These are phyloP conservation scores for Botryotinia narcissicola DNA, from an alignment of 2,329 filamentous ascomycete genomes.

Conservation along the genomic window DNA sequence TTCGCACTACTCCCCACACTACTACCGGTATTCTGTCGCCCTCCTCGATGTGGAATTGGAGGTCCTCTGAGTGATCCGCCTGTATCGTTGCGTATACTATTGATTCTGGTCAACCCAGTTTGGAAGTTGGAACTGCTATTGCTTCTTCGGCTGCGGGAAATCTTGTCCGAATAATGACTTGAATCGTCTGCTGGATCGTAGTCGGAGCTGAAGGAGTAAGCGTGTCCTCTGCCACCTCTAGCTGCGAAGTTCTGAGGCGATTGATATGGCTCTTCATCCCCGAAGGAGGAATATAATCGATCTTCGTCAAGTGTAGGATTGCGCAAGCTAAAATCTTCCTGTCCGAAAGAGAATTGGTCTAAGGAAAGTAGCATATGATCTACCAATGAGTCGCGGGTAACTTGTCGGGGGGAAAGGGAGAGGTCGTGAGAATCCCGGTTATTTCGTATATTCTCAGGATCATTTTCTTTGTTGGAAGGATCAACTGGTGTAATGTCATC, in stretches of 20 bases:
- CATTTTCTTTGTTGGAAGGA: constrained; percentile 32
- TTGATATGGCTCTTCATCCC: constrained; percentile 35
- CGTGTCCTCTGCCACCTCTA: constrained; percentile 40
- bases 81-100: constrained; percentile 51
- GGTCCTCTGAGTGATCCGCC: constrained; percentile 37
- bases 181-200: constrained; percentile 55
- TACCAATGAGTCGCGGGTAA: constrained; percentile 86
- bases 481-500: constrained; percentile 40
- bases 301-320: constrained; percentile 34
- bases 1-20: constrained; percentile 69
- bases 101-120: constrained; percentile 57
- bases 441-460: constrained; percentile 24
- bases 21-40: constrained; percentile 51
- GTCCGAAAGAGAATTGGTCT: constrained; percentile 70
- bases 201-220: constrained; percentile 61
- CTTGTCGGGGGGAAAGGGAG: constrained; percentile 71
- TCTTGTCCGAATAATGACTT: constrained; percentile 50
- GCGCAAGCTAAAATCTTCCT: constrained; percentile 36
- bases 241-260: constrained; percentile 31
- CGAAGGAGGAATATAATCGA: constrained; percentile 34
- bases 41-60: constrained; percentile 45
- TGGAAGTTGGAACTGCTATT: constrained; percentile 77
- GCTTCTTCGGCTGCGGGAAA: constrained; percentile 64
- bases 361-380: constrained; percentile 94
- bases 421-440: constrained; percentile 64